A percentile compares a stretch with the other conserved stretches of the same genome.
Evolutionary conservation across 306 rosid genomes (phyloP).

Genomic region (Vachellia pachyceras): DNA sequence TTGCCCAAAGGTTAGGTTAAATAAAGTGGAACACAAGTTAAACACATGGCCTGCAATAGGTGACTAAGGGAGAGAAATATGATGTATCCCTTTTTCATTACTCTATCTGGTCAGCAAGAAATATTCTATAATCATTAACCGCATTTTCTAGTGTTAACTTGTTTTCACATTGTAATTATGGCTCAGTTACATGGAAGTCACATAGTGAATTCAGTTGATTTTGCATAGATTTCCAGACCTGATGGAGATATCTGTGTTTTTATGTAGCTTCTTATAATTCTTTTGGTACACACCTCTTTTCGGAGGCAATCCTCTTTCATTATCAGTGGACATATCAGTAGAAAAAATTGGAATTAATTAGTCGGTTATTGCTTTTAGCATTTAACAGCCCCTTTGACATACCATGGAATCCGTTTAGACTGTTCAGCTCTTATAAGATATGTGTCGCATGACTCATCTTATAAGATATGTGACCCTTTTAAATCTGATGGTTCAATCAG

Average conservation of each 20-base stretch:
- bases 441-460: constrained; percentile 6
- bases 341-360: neutral
- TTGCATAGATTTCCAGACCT: neutral
- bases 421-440: constrained; percentile 3
- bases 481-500: constrained; percentile 48
- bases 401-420: constrained; percentile 20
- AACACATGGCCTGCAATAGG: constrained; percentile 1
- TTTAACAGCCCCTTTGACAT: neutral
- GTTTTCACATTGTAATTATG: neutral
- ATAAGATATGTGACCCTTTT: constrained; percentile 28
- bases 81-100: neutral
- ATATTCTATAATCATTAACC: neutral
- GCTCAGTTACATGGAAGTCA: neutral
- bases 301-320: neutral
- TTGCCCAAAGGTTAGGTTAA: neutral
- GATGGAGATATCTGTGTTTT: constrained; percentile 9
- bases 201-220: constrained; percentile 9
- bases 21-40: neutral
- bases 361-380: neutral
- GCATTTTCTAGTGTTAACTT: neutral
- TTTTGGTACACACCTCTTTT: neutral
- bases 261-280: constrained; percentile 14
- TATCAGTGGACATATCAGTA: neutral
- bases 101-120: constrained; percentile 1
- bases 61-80: constrained; percentile 3